Evolutionary conservation across 805 yeast genomes (phyloP), one percentile per base, ranked within the genome.

Genomic region (Myxozyma neotropica): DNA sequence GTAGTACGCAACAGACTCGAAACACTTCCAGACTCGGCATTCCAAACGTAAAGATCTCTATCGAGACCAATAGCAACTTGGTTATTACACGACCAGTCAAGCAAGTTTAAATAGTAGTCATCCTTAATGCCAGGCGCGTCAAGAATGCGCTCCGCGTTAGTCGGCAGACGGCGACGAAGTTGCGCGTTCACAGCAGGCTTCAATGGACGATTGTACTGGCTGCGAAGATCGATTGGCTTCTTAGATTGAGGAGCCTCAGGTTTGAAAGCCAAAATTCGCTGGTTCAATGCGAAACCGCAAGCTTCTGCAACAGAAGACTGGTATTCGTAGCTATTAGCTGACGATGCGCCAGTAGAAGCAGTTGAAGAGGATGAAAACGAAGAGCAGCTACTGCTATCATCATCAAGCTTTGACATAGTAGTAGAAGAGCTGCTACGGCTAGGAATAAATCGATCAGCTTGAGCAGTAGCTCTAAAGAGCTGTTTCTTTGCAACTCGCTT

Each of bases 101-200:
- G 73, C 42, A 93, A 77, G 70, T 91, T 91, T 55, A 91, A 79
- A 72, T 93, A 94, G 73, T 91, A 94, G 75, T 94, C 99, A 73
- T 94, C 96, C 23, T 87, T 81, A 58, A 92, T 80, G 0, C 96
- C 97, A 0, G 99, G 99, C 0, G 98, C 99, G 75, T 94, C 99
- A 42, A 94, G 78, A 1, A 94, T 96, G 64, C 96, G 81, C 65
- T 89, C 96, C 0, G 99, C 98, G 35, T 89, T 88, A 0, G 89
- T 83, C 26, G 95, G 89, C 48, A 94, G 80, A 67, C 85, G 86
- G 66, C 96, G 70, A 59, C 71, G 64, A 68, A 72, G 42, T 69
- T 73, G 63, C 1, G 76, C 71, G 43, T 61, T 64, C 36, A 67
- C 69, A 17, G 73, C 67, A 8, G 73, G 68, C 63, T 69, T 67